Evolutionary conservation across 805 yeast genomes (phyloP), one percentile per base, ranked within the genome.

Genomic region (Suhomyces prunicola): DNA sequence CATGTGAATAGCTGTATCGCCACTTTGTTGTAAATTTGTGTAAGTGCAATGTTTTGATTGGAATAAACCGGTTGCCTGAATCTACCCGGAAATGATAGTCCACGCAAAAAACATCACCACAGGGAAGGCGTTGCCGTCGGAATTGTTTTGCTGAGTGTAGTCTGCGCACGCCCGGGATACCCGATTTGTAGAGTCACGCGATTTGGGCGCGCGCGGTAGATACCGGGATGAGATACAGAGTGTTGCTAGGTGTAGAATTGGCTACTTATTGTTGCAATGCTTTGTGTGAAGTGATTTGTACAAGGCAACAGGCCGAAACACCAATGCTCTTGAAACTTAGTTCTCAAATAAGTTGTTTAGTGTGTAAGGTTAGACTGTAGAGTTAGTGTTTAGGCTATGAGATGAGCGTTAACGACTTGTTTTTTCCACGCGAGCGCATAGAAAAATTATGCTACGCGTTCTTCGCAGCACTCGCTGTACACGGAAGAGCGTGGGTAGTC

Each of bases 1-100:
- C 55, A 52, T 52, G 40, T 5, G 31, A 22, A 19, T 39, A 33
- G n/a, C n/a, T 29, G 6, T 12, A 29, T 29, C 36, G n/a, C 36
- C 36, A 33, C 45, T 29, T 29, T 29, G 33, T 29, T 36, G 31
- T 46, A 12, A n/a, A 40, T 13, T 10, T 10, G 15, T 5, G 15
- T 10, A 44, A 44, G 26, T 24, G 42, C 24, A 19, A 39, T 39
- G 42, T 19, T 29, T 39, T 39, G 42, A 13, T 19, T 39, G 6
- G 42, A 19, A 19, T 39, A 17, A 39, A 39, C 42, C 42, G 42
- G 42, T 39, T 39, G 33, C 13, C 10, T 39, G 24, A 8, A 15
- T 39, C 6, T 10, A 39, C 22, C 42, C 42, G 42, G 42, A 39
- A 39, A 39, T 39, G 42, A 39, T 39, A 12, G 42, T 39, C 24